Conservation (phyloP, 371 early-diverging fungal genomes). For the Apophysomyces variabilis region DNA sequence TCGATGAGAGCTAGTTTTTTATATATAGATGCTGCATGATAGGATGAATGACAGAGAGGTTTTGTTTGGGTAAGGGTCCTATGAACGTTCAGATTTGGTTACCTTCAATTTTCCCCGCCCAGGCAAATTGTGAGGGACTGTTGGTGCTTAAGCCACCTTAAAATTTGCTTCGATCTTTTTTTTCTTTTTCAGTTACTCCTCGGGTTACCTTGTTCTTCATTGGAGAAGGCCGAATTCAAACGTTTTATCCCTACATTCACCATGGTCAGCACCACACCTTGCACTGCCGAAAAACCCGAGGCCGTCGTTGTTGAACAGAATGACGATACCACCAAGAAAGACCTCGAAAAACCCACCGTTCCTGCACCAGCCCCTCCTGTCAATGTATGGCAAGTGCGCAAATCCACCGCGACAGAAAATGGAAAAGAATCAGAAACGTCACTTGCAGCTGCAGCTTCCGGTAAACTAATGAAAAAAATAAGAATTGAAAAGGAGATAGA, state of each 20-base stretch:
- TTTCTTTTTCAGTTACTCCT: constrained; percentile 4
- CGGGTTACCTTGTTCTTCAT: constrained; percentile 11
- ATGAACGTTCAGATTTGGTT: no score
- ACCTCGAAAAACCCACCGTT: constrained; percentile 33
- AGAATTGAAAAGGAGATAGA: neutral
- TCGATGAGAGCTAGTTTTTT: no score
- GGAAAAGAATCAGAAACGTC: constrained; percentile 12
- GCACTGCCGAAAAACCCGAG: constrained; percentile 13
- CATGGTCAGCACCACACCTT: constrained; percentile 12
- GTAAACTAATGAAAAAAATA: neutral
- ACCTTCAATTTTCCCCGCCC: no score
- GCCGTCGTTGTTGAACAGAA: constrained; percentile 11
- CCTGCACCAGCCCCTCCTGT: constrained; percentile 59
- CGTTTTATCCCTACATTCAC: neutral
- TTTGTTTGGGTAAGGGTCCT: no score
- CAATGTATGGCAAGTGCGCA: constrained; percentile 62
- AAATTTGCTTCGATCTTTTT: constrained; percentile 7
- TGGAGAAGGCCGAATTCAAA: constrained; percentile 11
- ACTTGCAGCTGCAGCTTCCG: constrained; percentile 11
- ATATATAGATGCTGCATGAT: no score
- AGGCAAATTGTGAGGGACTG: constrained; percentile 3
- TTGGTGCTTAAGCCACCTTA: constrained; percentile 12
- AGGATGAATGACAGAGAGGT: no score
- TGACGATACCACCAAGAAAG: constrained; percentile 16
- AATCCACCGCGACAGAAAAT: constrained; percentile 31